Evolutionary conservation across 2,329 filamentous ascomycete species (phyloP), one percentile per base, ranked within the genome.

Genomic region (Colletotrichum sp.): DNA sequence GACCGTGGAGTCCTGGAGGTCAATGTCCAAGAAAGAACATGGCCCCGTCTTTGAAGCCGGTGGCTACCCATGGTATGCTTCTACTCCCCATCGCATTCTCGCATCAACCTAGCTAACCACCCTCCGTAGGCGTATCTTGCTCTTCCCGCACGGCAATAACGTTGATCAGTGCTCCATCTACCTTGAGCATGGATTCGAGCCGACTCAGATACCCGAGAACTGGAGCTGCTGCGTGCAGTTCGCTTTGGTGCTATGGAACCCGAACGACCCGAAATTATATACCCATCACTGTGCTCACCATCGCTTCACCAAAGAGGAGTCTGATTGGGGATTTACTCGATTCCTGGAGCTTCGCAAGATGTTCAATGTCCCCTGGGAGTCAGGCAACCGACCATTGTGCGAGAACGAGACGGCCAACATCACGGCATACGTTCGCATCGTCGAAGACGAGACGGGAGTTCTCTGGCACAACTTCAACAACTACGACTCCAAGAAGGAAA

Each of bases 401-500:
- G 95, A 98, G 82, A 92, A 95, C 80, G 94, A 96, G 74, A 86
- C 88, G 9, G 94, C 93, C 81, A 95, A 95, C 81, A 93, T 98
- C 81, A 97, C 95, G 1, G 95, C 95, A 71, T 98, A 95, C 80
- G 90, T 98, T 63, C 91, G 95, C 68, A 88, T 97, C 66, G 92
- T 97, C 65, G 94, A 97, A 81, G 95, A 98, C 81, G 95, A 96
- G 78, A 98, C 95, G 1, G 95, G 95, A 71, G 95, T 97, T 6
- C 83, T 98, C 74, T 98, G 95, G 95, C 95, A 98, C 86, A 97
- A 95, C 85, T 96, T 98, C 84, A 90, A 92, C 83, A 96, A 96
- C 86, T 99, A 99, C 84, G 96, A 99, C 83, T 98, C 97, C n/a
- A 99, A 98, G 87, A 98, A 97, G 83, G 96, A 98, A 86, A 99